Evolutionary conservation across 2,329 filamentous ascomycete genomes (phyloP).

Genomic region (Microcera coccophila): DNA sequence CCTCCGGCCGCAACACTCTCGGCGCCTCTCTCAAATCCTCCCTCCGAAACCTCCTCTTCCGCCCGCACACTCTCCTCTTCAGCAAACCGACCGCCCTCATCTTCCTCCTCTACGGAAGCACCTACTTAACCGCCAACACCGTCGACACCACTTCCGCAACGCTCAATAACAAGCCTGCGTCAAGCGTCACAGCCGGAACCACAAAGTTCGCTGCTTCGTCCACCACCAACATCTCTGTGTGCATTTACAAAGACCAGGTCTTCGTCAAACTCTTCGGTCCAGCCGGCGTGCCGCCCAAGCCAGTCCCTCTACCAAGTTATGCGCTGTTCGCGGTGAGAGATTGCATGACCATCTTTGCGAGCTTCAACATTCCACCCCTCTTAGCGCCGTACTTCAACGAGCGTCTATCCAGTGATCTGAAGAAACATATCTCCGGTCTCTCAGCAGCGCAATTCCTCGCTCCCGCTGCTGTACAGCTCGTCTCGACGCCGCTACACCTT

Average conservation of each 20-base stretch:
- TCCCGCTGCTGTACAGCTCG: constrained; percentile 72
- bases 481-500: constrained; percentile 80
- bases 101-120: constrained; percentile 76
- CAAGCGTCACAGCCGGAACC: constrained; percentile 66
- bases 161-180: constrained; percentile 51
- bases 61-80: constrained; percentile 58
- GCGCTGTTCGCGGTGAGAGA: constrained; percentile 77
- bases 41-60: constrained; percentile 51
- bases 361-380: constrained; percentile 81
- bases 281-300: constrained; percentile 43
- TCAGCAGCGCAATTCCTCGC: constrained; percentile 74
- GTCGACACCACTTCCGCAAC: constrained; percentile 78
- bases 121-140: constrained; percentile 82
- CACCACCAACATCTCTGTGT: constrained; percentile 77
- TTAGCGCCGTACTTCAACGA: constrained; percentile 66
- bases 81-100: constrained; percentile 67
- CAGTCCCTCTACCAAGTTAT: constrained; percentile 68
- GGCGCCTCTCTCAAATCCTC: constrained; percentile 57
- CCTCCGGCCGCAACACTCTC: constrained; percentile 64
- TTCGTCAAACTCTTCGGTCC: constrained; percentile 82
- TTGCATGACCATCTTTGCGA: constrained; percentile 84
- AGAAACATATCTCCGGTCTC: constrained; percentile 44
- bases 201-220: constrained; percentile 79
- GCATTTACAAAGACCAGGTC: constrained; percentile 84
- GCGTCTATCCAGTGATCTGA: constrained; percentile 49